Percentiles rank a stretch among this genome's conserved stretches.
Conservation (phyloP, 75 land plant genomes). For the Pinus albicaulis region DNA sequence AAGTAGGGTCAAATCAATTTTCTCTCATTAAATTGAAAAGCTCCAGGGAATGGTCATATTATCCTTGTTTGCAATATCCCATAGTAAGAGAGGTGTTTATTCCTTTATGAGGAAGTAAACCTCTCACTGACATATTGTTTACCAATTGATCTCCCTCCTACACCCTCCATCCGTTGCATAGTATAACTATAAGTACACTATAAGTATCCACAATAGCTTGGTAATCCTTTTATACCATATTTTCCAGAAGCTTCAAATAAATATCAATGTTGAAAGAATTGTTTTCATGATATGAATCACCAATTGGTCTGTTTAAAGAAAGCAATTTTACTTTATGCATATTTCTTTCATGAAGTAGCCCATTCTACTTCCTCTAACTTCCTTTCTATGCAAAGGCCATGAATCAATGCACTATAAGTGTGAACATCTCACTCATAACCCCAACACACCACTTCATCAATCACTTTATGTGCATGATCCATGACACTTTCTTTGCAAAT, state of each 20-base stretch:
- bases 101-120: constrained; percentile 37
- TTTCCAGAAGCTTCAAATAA: constrained; percentile 34
- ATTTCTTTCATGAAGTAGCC: constrained; percentile 21
- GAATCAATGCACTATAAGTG: constrained; percentile 45
- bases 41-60: constrained; percentile 29
- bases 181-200: constrained; percentile 44
- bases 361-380: constrained; percentile 45
- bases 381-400: constrained; percentile 40
- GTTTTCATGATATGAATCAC: constrained; percentile 1
- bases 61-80: constrained; percentile 24
- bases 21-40: constrained; percentile 52
- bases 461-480: constrained; percentile 31
- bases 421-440: constrained; percentile 39
- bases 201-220: constrained; percentile 42
- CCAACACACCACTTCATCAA: constrained; percentile 33
- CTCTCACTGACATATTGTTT: constrained; percentile 16
- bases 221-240: constrained; percentile 27
- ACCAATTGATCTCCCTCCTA: constrained; percentile 38
- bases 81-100: constrained; percentile 39
- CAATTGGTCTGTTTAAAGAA: not conserved
- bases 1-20: too few species aligned
- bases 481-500: constrained; percentile 33
- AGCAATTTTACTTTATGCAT: constrained; percentile 14
- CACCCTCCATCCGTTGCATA: constrained; percentile 40
- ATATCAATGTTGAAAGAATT: constrained; percentile 25